These are phyloP conservation scores for Trifolium fragiferum DNA, from an alignment of 306 rosid species.

Conservation along the genomic window DNA sequence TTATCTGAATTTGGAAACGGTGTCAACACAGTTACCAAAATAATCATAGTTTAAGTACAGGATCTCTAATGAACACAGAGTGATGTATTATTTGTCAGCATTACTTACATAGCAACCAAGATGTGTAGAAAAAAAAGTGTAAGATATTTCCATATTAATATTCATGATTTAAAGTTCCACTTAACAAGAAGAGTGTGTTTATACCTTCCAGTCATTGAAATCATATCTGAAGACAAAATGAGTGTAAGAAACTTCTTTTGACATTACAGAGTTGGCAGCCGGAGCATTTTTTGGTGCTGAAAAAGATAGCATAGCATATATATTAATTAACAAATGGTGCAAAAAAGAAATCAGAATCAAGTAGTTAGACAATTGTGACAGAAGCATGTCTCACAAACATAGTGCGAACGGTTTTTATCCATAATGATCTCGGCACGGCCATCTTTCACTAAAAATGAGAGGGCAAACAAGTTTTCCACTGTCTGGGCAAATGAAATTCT, in stretches of 20 bases:
- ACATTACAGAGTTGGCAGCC: slow-evolving; percentile 49
- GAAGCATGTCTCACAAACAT: slow-evolving; percentile 65
- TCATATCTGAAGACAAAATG: slow-evolving; percentile 88
- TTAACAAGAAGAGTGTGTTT: neutral
- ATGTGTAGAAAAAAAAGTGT: neutral
- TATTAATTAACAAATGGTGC: neutral
- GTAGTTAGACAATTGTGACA: neutral
- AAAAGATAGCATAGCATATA: slow-evolving; percentile 21
- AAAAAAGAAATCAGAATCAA: slow-evolving; percentile 13
- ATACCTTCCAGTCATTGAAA: slow-evolving; percentile 89
- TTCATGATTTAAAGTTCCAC: neutral
- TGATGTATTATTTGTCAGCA: slow-evolving; percentile 19
- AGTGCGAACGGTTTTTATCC: slow-evolving; percentile 59
- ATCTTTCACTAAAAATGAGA: slow-evolving; percentile 84
- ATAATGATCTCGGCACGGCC: slow-evolving; percentile 72
- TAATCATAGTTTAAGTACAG: neutral
- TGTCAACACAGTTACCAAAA: slow-evolving; percentile 7
- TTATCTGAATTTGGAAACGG: slow-evolving; percentile 66
- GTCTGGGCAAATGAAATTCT: slow-evolving; percentile 80
- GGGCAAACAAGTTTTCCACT: slow-evolving; percentile 80
- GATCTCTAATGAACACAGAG: slow-evolving; percentile 13
- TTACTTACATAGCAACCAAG: neutral
- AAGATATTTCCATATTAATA: neutral
- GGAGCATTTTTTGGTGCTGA: slow-evolving; percentile 88
- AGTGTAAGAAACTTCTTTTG: slow-evolving; percentile 58